Percentiles rank a stretch among this genome's conserved stretches.
Conservation (phyloP, 352 stramenopile species). For the Globisporangium takayamanum region DNA sequence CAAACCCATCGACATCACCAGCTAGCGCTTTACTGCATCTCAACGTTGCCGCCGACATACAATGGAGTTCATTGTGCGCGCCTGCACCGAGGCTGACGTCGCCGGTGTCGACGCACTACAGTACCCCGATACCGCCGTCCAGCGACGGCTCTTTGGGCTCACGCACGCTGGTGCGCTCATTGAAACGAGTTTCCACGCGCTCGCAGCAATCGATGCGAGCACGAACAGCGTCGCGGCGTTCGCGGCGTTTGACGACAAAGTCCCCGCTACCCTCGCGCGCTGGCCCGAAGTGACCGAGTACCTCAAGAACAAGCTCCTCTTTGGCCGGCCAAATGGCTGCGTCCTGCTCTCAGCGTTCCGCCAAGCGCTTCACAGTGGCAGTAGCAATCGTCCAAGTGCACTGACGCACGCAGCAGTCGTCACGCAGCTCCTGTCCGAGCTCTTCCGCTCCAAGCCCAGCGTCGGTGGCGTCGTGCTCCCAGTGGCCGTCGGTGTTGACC, state of each 20-base stretch:
- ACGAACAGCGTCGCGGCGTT: conserved; percentile 27
- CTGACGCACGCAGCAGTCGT: conserved; percentile 19
- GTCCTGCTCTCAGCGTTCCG: conserved; percentile 47
- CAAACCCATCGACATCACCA: no score
- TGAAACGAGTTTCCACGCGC: conserved; percentile 47
- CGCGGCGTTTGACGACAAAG: conserved; percentile 53
- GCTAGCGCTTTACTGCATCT: no score
- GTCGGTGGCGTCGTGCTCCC: conserved; percentile 48
- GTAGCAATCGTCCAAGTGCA: conserved; percentile 14
- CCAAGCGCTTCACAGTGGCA: conserved; percentile 6
- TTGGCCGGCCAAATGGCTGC: conserved; percentile 41
- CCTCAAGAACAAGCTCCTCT: conserved; percentile 47
- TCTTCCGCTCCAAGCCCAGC: conserved; percentile 31
- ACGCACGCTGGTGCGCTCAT: conserved; percentile 52
- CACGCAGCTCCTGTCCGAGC: conserved; percentile 30
- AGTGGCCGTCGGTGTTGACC: conserved; percentile 38
- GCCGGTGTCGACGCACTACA: conserved; percentile 32
- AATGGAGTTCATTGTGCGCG: conserved; percentile 36
- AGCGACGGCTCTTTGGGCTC: conserved; percentile 53
- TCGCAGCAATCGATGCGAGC: conserved; percentile 24
- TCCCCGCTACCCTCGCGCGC: conserved; percentile 31
- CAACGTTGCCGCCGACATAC: background rate
- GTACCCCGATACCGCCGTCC: conserved; percentile 29
- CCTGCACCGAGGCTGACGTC: conserved; percentile 35
- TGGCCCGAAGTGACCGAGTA: conserved; percentile 65